A percentile compares a stretch with the other conserved stretches of the same genome.
phyloP scores from a whole-genome alignment of 352 stramenopile species.

The Phytophthora tubulina region DNA sequence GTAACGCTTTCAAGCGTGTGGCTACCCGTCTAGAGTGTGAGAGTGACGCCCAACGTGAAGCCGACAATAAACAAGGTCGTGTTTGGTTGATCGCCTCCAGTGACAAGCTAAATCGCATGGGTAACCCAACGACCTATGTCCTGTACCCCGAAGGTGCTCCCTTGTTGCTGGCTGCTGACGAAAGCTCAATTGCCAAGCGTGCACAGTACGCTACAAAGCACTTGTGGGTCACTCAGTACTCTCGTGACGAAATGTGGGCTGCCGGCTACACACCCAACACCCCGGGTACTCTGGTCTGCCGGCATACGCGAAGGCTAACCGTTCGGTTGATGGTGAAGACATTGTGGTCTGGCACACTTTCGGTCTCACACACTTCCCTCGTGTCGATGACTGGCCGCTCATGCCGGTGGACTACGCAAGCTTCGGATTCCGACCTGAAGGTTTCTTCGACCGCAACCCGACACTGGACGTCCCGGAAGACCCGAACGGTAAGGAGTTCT shows the following conservation, averaged over 20 bases:
- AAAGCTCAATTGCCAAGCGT: slow-evolving; percentile 60
- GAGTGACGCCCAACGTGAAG: slow-evolving; percentile 53
- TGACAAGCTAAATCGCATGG: slow-evolving; percentile 61
- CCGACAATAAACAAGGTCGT: slow-evolving; percentile 60
- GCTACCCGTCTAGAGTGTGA: slow-evolving; percentile 64
- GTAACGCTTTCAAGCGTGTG: slow-evolving; percentile 65
- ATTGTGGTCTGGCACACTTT: slow-evolving; percentile 85
- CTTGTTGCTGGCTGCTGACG: slow-evolving; percentile 58
- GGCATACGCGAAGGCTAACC: slow-evolving; percentile 61
- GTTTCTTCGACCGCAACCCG: slow-evolving; percentile 72
- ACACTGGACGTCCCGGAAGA: slow-evolving; percentile 60
- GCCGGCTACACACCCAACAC: slow-evolving; percentile 74
- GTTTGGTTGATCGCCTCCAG: slow-evolving; percentile 71
- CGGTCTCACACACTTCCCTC: slow-evolving; percentile 73
- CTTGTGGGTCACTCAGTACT: slow-evolving; percentile 79
- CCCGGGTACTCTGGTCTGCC: slow-evolving; percentile 59
- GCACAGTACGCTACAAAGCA: slow-evolving; percentile 71
- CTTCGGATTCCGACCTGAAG: slow-evolving; percentile 76
- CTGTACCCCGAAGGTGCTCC: slow-evolving; percentile 65
- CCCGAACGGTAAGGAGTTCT: slow-evolving; percentile 51
- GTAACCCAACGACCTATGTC: slow-evolving; percentile 66
- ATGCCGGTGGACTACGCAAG: slow-evolving; percentile 80
- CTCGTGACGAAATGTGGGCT: slow-evolving; percentile 68
- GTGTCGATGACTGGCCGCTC: slow-evolving; percentile 77
- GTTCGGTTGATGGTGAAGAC: slow-evolving; percentile 65